A percentile compares a stretch with the other conserved stretches of the same genome.
Evolutionary conservation across 495 filamentous ascomycete genomes (phyloP).

Genomic region (Talaromyces thailandensis): DNA sequence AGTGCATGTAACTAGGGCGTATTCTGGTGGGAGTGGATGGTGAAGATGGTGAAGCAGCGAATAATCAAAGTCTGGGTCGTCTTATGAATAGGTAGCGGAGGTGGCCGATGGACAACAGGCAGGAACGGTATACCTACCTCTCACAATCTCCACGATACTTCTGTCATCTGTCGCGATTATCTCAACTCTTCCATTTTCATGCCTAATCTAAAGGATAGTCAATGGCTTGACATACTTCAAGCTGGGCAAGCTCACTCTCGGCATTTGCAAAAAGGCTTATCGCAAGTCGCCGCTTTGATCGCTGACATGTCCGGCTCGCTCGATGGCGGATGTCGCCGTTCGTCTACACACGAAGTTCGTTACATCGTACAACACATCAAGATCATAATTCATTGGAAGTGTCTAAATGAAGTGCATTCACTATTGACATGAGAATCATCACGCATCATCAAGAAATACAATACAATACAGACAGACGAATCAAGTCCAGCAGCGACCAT

Average conservation of each 20-base stretch:
- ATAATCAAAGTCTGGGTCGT: neutral
- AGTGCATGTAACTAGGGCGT: neutral
- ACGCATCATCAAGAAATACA: neutral
- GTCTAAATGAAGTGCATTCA: neutral
- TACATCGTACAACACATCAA: neutral
- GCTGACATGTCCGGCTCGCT: neutral
- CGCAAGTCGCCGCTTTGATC: neutral
- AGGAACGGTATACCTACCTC: neutral
- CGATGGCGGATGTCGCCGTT: constrained; percentile 1
- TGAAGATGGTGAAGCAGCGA: neutral
- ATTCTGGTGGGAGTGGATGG: too few species aligned
- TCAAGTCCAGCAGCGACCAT: neutral
- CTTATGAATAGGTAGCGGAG: neutral
- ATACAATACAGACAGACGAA: constrained; percentile 3
- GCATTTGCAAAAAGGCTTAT: neutral
- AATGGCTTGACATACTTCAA: neutral
- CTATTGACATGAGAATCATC: constrained; percentile 4
- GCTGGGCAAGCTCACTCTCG: neutral
- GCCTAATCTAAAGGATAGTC: neutral
- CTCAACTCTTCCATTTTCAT: neutral
- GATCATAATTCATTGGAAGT: neutral
- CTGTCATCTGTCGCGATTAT: neutral
- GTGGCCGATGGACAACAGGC: neutral
- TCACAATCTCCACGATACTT: neutral
- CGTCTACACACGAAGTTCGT: neutral